These are phyloP conservation scores for Byssothecium circinans DNA, from an alignment of 2,329 filamentous ascomycete genomes.

Conservation along the genomic window DNA sequence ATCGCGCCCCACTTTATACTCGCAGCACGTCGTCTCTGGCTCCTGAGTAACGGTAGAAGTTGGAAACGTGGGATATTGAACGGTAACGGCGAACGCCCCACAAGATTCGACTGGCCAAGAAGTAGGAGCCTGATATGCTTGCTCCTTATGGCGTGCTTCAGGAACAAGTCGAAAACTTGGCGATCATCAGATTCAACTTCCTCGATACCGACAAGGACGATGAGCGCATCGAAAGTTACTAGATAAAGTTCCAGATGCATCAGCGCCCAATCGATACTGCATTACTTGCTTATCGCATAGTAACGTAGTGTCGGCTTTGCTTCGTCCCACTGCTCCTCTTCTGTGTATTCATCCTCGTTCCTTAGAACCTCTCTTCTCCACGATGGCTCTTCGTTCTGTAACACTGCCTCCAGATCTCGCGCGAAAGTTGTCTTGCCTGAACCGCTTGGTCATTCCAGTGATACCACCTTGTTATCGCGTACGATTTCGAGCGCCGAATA, in stretches of 20 bases:
- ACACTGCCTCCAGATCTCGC: not conserved
- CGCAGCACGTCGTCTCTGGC: not conserved
- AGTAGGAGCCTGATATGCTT: not conserved
- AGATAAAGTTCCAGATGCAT: not conserved
- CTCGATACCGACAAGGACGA: not conserved
- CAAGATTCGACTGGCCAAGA: not conserved
- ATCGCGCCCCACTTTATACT: too few species aligned
- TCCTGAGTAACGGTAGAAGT: not conserved
- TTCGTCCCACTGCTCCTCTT: slow-evolving; percentile 1
- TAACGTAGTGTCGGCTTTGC: not conserved
- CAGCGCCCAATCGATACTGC: not conserved
- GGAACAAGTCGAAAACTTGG: too few species aligned
- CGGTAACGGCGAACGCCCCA: not conserved
- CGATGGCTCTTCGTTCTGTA: not conserved
- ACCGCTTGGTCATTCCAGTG: not conserved
- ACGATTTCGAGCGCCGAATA: slow-evolving; percentile 1
- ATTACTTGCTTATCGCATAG: not conserved
- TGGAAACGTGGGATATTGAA: not conserved
- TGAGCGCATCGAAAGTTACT: not conserved
- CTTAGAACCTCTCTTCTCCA: not conserved
- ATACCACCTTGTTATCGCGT: not conserved
- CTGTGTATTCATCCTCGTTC: not conserved
- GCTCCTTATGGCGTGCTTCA: not conserved
- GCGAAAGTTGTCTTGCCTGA: slow-evolving; percentile 1
- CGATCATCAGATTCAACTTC: not conserved